Conservation (phyloP, 148 eudicot species). For the Silene latifolia region DNA sequence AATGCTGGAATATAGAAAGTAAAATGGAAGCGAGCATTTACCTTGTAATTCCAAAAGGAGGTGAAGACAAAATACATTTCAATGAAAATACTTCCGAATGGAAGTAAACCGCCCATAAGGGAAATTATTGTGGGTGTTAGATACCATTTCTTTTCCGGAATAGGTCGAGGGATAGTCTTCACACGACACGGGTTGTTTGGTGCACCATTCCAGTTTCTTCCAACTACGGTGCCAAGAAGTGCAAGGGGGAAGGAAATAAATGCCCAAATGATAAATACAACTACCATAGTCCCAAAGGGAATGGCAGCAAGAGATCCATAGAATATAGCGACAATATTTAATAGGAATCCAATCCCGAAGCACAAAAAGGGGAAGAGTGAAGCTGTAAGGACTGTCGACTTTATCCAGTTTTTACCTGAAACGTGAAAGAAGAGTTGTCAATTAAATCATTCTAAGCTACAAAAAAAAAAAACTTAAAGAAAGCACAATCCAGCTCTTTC, state of each 20-base stretch:
- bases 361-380: constrained; percentile 79
- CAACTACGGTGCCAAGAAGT: constrained; percentile 78
- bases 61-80: constrained; percentile 82
- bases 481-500: background rate
- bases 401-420: constrained; percentile 82
- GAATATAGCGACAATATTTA: constrained; percentile 74
- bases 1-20: too few relatives aligned
- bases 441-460: background rate
- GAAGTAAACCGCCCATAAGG: constrained; percentile 76
- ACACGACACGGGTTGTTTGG: constrained; percentile 87
- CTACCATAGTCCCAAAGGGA: constrained; percentile 82
- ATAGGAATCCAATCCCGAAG: constrained; percentile 68
- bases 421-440: constrained; percentile 2
- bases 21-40: background rate
- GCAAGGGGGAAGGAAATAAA: constrained; percentile 86
- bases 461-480: too few relatives aligned
- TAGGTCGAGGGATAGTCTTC: constrained; percentile 86
- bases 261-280: constrained; percentile 80
- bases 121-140: constrained; percentile 73
- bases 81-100: constrained; percentile 83
- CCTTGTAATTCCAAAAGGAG: constrained; percentile 94
- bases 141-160: constrained; percentile 93
- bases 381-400: constrained; percentile 72
- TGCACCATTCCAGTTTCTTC: constrained; percentile 82
- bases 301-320: constrained; percentile 86